Base-by-base conservation (phyloP, 441 rosid genomes). In the Populus hybrid region DNA sequence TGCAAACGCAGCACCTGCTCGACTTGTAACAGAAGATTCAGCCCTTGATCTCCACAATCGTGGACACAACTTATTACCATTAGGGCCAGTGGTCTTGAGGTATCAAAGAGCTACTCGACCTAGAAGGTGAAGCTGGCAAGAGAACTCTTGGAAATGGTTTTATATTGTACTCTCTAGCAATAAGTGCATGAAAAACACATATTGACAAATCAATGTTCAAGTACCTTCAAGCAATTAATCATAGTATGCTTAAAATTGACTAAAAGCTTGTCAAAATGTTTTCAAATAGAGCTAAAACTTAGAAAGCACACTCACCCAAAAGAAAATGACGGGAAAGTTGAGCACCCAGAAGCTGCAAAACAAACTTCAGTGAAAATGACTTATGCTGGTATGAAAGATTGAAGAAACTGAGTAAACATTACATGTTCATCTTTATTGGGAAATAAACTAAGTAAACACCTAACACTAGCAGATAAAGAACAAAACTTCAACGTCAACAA, bases 311-410 rank as follows among this genome's bases (percentile, higher is more conserved):
- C 32, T 50, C 72, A 67, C 66, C 42, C 53, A n/a, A n/a, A 5
- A 57, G 21, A 18, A 66, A 30, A 23, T 65, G 69, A 23, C 8
- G 0, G 34, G 7, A 40, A 36, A 65, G 6, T 19, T 26, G 24
- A 75, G 64, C 19, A 66, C 35, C 61, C 3, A 42, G 64, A 75
- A 75, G 71, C 42, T 75, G 38, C 77, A 66, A 18, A 32, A 66
- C 69, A 11, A 74, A 38, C 67, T 26, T 38, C 38, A 42, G 26
- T 40, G 77, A 65, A 35, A 74, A 40, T 21, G 73, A 53, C 67
- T 34, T 11, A 3, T 53, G 57, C 23, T 38, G 35, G 35, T 23
- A 50, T 50, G 67, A 76, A 75, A 75, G 30, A 65, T 12, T 42
- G 30, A 53, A 34, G 21, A 50, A 76, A 21, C 42, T 53, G 50